Evolutionary conservation across 106 monocot species (phyloP).

Genomic region (Cymbidium sinense): DNA sequence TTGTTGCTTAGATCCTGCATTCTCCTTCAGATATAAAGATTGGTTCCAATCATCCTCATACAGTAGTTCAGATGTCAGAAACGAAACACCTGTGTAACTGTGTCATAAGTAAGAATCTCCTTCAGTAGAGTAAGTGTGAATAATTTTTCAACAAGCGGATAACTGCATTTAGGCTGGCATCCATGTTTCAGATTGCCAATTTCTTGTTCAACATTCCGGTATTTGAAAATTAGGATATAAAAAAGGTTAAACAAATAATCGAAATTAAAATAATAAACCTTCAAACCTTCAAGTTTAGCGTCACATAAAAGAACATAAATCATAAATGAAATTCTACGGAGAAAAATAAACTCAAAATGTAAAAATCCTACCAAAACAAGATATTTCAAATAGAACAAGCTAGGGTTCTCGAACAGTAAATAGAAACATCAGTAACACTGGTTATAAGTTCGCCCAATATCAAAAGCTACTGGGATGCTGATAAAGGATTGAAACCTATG

Average conservation of each 20-base stretch:
- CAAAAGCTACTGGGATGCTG: not conserved
- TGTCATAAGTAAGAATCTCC: not conserved
- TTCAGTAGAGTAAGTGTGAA: not conserved
- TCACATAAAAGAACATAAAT: not conserved
- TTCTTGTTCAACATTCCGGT: not conserved
- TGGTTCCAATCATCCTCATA: not conserved
- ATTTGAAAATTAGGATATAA: not conserved
- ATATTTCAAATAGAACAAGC: not conserved
- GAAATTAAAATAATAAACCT: too few relatives aligned
- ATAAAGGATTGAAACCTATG: not conserved
- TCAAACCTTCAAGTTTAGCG: not conserved
- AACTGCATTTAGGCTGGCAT: not conserved
- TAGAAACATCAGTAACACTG: not conserved
- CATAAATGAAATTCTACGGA: not conserved
- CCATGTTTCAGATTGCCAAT: not conserved
- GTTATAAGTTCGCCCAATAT: not conserved
- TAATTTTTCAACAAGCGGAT: not conserved
- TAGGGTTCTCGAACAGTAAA: not conserved
- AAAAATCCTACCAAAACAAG: not conserved
- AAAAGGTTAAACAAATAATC: not conserved
- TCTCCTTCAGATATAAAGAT: not conserved
- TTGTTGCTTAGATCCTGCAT: conserved; percentile 2
- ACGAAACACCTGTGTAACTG: not conserved
- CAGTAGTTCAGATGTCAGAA: not conserved
- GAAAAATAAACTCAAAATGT: not conserved